Base-by-base conservation (phyloP, 1,139 yeast species). In the Trichomonascaceae sp. region DNA sequence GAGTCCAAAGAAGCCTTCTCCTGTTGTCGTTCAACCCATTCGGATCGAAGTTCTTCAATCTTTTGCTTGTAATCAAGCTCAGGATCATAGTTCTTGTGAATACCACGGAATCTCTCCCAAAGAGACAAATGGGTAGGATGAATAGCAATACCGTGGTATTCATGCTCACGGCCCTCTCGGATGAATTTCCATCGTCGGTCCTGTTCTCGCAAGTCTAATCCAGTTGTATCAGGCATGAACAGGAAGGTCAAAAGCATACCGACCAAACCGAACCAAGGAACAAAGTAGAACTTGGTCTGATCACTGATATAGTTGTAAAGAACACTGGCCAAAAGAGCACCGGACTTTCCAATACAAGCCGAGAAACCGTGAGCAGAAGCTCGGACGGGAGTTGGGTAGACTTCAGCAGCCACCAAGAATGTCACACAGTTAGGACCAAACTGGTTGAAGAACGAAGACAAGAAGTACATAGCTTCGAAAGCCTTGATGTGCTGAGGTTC, bases 361-460 rank as follows among this genome's bases (percentile, higher is more conserved):
- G 96, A 88, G 60, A 93, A 76, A 79, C 99, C 99, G 70, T 93
- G 99, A 54, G 98, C 97, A 63, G 97, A 85, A 47, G 98, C 93
- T 82, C 99, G 88, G 77, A 90, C 89, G 75, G 95, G 82, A 51
- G 99, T 93, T 70, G 99, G 99, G 88, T 80, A 93, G 67, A 84
- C 80, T 78, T 93, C 99, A 72, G 98, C 99, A 51, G 99, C 98
- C 65, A 89, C 83, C 66, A 93, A 81, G 74, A 93, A 93, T 56
- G 99, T 93, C 51, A 98, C 95, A 58, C 91, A 82, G 80, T 93
- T 93, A 69, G 99, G 98, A 58, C 87, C 87, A 60, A 81, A 83
- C 73, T 83, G 84, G 71, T 82, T 80, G 80, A 83, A 83, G 72
- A 83, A 82, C 67, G 82, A 84, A 49, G 80, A 74, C 65, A 83